These are phyloP conservation scores for Solanum ossicruentum DNA, from an alignment of 257 asterid genomes.

Conservation along the genomic window DNA sequence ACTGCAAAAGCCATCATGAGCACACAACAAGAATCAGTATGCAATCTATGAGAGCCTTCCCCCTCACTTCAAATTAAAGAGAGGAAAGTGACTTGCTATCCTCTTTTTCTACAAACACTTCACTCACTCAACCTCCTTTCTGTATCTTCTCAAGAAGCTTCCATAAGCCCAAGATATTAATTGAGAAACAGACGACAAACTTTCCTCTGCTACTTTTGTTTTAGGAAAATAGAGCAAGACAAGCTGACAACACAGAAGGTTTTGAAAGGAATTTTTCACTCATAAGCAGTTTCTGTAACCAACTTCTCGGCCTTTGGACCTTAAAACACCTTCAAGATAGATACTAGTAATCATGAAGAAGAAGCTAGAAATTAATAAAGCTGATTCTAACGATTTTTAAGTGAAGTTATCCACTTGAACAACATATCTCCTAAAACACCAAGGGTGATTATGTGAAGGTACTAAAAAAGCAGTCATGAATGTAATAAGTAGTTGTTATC, in stretches of 20 bases:
- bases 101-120: neutral
- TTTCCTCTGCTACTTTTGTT: neutral
- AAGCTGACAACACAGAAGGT: neutral
- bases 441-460: neutral
- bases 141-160: neutral
- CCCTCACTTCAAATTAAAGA: neutral
- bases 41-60: conserved; percentile 27
- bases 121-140: neutral
- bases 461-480: neutral
- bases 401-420: neutral
- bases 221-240: neutral
- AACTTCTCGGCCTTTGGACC: neutral
- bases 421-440: neutral
- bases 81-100: neutral
- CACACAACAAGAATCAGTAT: conserved; percentile 72
- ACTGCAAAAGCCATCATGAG: conserved; percentile 39
- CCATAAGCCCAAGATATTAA: neutral
- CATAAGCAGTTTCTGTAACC: neutral
- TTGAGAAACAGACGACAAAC: neutral
- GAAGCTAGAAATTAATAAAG: neutral
- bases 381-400: neutral
- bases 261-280: neutral
- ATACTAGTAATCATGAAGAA: neutral
- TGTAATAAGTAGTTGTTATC: neutral
- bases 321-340: neutral